These are phyloP conservation scores for Ustilago curta DNA, from an alignment of 1,284 basidiomycete genomes.

Conservation along the genomic window DNA sequence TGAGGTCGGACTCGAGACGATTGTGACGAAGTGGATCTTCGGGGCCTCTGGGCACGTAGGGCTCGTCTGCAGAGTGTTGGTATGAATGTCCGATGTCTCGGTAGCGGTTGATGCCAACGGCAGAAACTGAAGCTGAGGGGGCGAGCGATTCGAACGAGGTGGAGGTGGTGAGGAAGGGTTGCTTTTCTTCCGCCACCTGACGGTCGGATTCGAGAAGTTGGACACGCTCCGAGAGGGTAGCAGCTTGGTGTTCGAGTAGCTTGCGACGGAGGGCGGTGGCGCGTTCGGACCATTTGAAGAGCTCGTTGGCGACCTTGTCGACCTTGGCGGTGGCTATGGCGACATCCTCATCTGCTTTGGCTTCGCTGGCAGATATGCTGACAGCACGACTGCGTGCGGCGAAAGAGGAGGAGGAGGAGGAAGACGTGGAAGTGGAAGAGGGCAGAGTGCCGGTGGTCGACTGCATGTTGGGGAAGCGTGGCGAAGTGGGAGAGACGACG, in stretches of 20 bases:
- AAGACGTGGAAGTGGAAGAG: conserved; percentile 11
- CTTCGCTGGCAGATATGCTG: conserved; percentile 49
- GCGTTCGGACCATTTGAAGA: conserved; percentile 46
- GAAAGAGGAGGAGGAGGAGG: conserved; percentile 24
- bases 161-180: conserved; percentile 38
- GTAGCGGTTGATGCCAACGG: conserved; percentile 29
- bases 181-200: conserved; percentile 36
- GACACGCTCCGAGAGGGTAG: conserved; percentile 51
- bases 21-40: conserved; percentile 38
- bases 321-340: conserved; percentile 46
- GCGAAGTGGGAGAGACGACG: conserved; percentile 31
- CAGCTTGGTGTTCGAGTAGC: conserved; percentile 59
- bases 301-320: conserved; percentile 53
- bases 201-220: conserved; percentile 48
- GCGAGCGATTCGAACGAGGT: conserved; percentile 46
- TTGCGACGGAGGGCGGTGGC: conserved; percentile 41
- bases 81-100: conserved; percentile 18
- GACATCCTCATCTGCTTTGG: conserved; percentile 55
- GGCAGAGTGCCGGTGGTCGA: background rate
- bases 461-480: conserved; percentile 6
- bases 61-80: conserved; percentile 28
- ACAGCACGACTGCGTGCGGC: conserved; percentile 28
- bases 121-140: conserved; percentile 40
- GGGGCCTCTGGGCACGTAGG: conserved; percentile 28
- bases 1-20: conserved; percentile 41